Percentiles rank a stretch among this genome's conserved stretches.
These are phyloP conservation scores for Ceratobasidium sp. DNA, from an alignment of 1,284 basidiomycete genomes.

Conservation along the genomic window DNA sequence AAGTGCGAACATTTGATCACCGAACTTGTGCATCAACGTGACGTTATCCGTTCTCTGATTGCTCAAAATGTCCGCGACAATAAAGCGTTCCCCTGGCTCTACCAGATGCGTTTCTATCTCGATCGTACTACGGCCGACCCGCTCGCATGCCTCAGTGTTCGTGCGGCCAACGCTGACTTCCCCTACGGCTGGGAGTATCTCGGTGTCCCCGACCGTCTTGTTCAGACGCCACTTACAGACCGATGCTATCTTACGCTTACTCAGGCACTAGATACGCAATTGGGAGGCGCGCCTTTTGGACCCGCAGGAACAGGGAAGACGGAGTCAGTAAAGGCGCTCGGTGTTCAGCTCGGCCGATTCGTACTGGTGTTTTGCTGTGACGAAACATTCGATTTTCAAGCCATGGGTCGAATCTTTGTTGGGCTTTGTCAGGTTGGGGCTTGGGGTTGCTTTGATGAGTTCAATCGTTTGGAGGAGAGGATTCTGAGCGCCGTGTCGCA, in stretches of 20 bases:
- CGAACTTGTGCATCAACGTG: constrained; percentile 97
- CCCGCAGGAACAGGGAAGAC: constrained; percentile 99
- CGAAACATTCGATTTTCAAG: constrained; percentile 99
- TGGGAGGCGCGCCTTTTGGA: constrained; percentile 97
- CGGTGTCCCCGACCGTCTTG: constrained; percentile 95
- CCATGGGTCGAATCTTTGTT: constrained; percentile 99
- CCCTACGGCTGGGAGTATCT: constrained; percentile 99
- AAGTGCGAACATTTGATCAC: constrained; percentile 99
- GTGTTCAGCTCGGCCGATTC: constrained; percentile 96
- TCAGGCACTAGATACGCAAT: constrained; percentile 92
- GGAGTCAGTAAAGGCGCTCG: constrained; percentile 98
- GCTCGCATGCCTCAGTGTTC: constrained; percentile 81
- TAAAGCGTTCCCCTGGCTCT: constrained; percentile 91
- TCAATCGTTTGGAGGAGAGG: constrained; percentile 97
- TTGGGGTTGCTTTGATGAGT: constrained; percentile 99
- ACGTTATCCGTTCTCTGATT: constrained; percentile 87
- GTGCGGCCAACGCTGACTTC: constrained; percentile 92
- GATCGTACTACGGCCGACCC: constrained; percentile 76
- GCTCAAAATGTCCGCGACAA: constrained; percentile 71
- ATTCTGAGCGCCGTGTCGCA: constrained; percentile 98
- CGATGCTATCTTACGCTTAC: constrained; percentile 96
- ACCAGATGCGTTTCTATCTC: constrained; percentile 99
- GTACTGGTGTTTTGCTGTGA: constrained; percentile 99
- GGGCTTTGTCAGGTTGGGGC: constrained; percentile 99
- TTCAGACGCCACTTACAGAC: constrained; percentile 98